Conservation (phyloP, 352 stramenopile species). For the Peronosclerospora sorghi region DNA sequence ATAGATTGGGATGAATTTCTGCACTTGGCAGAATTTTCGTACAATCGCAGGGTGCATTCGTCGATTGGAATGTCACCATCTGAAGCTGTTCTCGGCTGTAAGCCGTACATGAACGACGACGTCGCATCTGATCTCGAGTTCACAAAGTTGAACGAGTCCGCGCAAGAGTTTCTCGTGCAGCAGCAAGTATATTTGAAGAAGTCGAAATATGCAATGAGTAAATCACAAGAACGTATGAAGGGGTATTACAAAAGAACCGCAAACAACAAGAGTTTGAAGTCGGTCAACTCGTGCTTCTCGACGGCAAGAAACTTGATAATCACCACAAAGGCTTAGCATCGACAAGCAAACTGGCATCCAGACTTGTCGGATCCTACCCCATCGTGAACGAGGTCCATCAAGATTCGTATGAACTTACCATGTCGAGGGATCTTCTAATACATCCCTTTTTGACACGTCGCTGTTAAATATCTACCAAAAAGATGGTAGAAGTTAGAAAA, state of each 20-base stretch:
- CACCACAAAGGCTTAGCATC: slow-evolving; percentile 1
- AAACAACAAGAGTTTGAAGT: no score
- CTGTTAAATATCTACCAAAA: slow-evolving; percentile 4
- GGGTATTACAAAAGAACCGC: background rate
- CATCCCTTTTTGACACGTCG: slow-evolving; percentile 5
- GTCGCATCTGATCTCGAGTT: slow-evolving; percentile 1
- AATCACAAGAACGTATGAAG: slow-evolving; percentile 1
- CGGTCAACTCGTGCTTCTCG: no score
- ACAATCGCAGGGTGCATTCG: slow-evolving; percentile 3
- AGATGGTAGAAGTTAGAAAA: background rate
- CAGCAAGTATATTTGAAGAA: slow-evolving; percentile 1
- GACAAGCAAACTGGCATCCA: slow-evolving; percentile 1
- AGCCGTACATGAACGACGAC: slow-evolving; percentile 6
- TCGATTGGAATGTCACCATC: no score
- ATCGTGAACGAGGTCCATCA: background rate
- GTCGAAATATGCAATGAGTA: slow-evolving; percentile 1
- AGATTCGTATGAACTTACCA: no score
- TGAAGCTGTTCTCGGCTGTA: slow-evolving; percentile 4
- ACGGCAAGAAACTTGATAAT: slow-evolving; percentile 2
- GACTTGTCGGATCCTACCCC: slow-evolving; percentile 3
- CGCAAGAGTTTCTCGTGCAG: background rate
- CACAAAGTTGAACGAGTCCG: no score
- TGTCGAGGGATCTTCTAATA: slow-evolving; percentile 1
- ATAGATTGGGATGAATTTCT: slow-evolving; percentile 5
- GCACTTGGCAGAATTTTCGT: slow-evolving; percentile 5